Evolutionary conservation across 176 grass and related monocot genomes (phyloP), one percentile per base, ranked within the genome.

Genomic region (Musa troglodytarum): DNA sequence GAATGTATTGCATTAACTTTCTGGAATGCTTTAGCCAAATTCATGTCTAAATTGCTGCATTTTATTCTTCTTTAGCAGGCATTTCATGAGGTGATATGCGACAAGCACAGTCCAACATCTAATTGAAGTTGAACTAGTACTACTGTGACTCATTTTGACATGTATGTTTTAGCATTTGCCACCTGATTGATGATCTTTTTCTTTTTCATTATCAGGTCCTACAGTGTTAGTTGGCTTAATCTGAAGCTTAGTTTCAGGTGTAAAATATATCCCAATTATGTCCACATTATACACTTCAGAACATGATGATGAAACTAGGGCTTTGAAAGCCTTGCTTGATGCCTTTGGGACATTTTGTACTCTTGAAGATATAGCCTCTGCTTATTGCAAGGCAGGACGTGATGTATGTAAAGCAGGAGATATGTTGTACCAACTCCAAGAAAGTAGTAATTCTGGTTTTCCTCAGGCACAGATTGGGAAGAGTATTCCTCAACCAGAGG

Each of bases 301-400:
- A 55, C 63, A 62, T 78, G 88, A 98, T 56, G 69, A 82, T 69
- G 88, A 93, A 69, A 81, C 78, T 53, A 80, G 57, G 53, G 82
- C 88, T 53, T 86, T 98, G 63, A 74, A 70, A 82, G 62, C 80
- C 79, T 89, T 98, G 86, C 55, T 98, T 79, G 88, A 91, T 79
- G 90, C 73, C 66, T 98, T 98, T 29, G 57, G 82, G 71, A 85
- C 77, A 72, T 20, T 77, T 76, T 93, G 92, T 84, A 82, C 88
- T 61, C 78, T 93, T 69, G 86, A 98, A 73, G 88, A 98, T 59
- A 91, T 98, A 82, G 90, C 94, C 25, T 80, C 81, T 62, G 94
- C 94, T 71, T 93, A 86, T 79, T 78, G 87, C 80, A 85, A 61
- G 78, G 85, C 94, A 61, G 85, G 90, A 50, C 79, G 88, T 17